These are phyloP conservation scores for Podila horticola DNA, from an alignment of 192 early-diverging fungal species.

Conservation along the genomic window DNA sequence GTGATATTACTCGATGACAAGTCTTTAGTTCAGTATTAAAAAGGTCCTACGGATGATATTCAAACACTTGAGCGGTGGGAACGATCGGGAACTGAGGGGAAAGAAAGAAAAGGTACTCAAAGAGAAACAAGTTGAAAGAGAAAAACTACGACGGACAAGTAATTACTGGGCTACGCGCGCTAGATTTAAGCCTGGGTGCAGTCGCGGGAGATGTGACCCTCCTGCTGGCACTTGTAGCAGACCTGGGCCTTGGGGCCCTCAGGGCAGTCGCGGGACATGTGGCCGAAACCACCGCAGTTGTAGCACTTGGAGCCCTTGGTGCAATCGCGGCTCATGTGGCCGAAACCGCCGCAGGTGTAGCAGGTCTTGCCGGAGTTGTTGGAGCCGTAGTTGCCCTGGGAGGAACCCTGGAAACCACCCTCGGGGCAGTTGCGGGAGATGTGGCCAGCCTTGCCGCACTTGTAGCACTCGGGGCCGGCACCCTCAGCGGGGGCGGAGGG, in stretches of 20 bases:
- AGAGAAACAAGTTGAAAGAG: neutral
- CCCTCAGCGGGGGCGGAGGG: conserved; percentile 46
- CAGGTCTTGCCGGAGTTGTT: conserved; percentile 34
- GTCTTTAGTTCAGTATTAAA: no score
- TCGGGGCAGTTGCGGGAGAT: conserved; percentile 64
- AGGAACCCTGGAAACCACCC: conserved; percentile 30
- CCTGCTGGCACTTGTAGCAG: conserved; percentile 66
- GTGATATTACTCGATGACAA: no score
- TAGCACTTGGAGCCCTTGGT: conserved; percentile 55
- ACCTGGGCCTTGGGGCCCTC: conserved; percentile 61
- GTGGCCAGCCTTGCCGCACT: conserved; percentile 59
- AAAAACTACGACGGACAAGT: neutral
- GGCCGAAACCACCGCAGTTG: conserved; percentile 54
- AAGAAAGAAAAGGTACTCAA: neutral
- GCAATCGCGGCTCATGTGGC: conserved; percentile 51
- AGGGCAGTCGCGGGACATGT: conserved; percentile 52
- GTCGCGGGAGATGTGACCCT: conserved; percentile 62
- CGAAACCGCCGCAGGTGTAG: conserved; percentile 56
- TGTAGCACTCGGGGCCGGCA: conserved; percentile 62
- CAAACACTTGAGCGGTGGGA: no score
- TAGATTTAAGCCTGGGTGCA: conserved; percentile 30
- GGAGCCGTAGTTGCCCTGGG: conserved; percentile 6
- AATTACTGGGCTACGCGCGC: neutral
- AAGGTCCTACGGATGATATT: no score
- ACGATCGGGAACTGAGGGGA: no score